A percentile compares a stretch with the other conserved stretches of the same genome.
Evolutionary conservation across 306 rosid genomes (phyloP).

Genomic region (Fragaria ananassa): DNA sequence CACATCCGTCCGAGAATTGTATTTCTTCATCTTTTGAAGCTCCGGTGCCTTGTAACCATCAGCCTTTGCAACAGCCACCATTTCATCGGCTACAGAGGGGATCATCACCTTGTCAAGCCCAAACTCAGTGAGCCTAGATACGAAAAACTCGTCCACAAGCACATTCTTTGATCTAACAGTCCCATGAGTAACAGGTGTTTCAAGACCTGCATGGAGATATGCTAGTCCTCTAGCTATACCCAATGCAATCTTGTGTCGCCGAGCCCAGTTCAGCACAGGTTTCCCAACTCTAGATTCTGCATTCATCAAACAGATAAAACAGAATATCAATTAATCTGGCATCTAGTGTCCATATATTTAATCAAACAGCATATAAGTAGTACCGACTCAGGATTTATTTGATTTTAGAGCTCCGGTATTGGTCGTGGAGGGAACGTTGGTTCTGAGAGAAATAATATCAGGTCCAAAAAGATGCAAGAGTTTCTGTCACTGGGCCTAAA

Average conservation of each 20-base stretch:
- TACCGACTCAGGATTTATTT: not conserved
- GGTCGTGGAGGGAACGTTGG: not conserved
- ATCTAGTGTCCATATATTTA: not conserved
- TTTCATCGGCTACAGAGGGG: constrained; percentile 78
- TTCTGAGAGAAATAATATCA: not conserved
- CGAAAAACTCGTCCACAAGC: constrained; percentile 78
- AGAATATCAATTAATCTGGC: constrained; percentile 1
- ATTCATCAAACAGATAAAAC: constrained; percentile 22
- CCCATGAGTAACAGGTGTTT: constrained; percentile 85
- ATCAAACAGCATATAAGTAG: not conserved
- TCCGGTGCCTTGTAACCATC: constrained; percentile 95
- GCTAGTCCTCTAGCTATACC: constrained; percentile 91
- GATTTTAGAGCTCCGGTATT: not conserved
- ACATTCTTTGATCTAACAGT: constrained; percentile 82
- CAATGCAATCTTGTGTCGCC: constrained; percentile 88
- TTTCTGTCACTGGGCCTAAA: not conserved
- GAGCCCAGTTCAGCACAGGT: constrained; percentile 91
- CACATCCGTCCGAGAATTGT: constrained; percentile 82
- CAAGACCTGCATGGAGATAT: constrained; percentile 83
- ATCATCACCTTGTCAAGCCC: constrained; percentile 88
- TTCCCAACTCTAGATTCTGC: constrained; percentile 80
- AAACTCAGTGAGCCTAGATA: constrained; percentile 71
- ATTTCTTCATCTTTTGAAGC: constrained; percentile 93
- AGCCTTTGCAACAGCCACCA: constrained; percentile 69
- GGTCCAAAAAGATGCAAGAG: not conserved